phyloP scores from a whole-genome alignment of 129 eudicot species.

The Lonicera japonica region DNA sequence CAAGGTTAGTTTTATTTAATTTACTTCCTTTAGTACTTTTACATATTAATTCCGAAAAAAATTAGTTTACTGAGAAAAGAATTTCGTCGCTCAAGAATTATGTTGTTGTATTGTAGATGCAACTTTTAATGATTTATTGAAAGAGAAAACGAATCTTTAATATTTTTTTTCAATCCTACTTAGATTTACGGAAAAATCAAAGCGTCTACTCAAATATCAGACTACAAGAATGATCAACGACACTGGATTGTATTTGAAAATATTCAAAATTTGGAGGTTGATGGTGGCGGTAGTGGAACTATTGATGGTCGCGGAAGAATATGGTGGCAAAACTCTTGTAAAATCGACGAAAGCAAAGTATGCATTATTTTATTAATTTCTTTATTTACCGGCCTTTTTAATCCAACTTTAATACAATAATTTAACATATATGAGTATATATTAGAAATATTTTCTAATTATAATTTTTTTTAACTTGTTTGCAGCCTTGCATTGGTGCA shows the following conservation, averaged over 20 bases:
- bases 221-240: conserved; percentile 24
- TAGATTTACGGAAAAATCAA: conserved; percentile 70
- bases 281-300: conserved; percentile 64
- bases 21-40: not conserved
- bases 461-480: not conserved
- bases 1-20: conserved; percentile 35
- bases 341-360: conserved; percentile 57
- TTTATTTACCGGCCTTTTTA: not conserved
- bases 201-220: conserved; percentile 47
- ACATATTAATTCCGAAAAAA: too few relatives aligned
- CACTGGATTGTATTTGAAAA: conserved; percentile 68
- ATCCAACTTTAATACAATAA: too few relatives aligned
- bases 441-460: not conserved
- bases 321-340: conserved; percentile 93
- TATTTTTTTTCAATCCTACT: too few relatives aligned
- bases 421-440: too few relatives aligned
- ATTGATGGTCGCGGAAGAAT: conserved; percentile 73
- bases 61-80: too few relatives aligned
- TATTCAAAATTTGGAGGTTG: conserved; percentile 33
- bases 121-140: too few relatives aligned
- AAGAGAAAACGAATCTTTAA: too few relatives aligned
- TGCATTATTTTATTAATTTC: not conserved
- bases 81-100: too few relatives aligned
- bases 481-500: conserved; percentile 80
- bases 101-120: too few relatives aligned